phyloP scores from a whole-genome alignment of 2,329 filamentous ascomycete genomes.

The Aspergillus fischeri region DNA sequence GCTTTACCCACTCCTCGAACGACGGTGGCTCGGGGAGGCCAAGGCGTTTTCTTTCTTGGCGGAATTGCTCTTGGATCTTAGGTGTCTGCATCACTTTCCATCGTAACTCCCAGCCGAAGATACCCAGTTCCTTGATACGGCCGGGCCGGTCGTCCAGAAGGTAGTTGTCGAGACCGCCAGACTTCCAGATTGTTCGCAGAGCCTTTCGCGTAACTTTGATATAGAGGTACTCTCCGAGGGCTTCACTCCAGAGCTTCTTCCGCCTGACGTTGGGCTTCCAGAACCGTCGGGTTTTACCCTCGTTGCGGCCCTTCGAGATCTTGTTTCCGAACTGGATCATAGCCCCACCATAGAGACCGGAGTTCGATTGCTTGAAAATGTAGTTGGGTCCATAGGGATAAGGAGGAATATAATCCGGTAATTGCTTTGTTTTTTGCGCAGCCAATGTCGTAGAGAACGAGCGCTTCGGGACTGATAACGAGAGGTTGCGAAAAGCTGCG shows the following conservation, averaged over 20 bases:
- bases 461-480: slow-evolving; percentile 34
- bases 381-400: slow-evolving; percentile 45
- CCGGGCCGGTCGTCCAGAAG: slow-evolving; percentile 73
- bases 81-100: slow-evolving; percentile 85
- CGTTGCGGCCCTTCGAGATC: slow-evolving; percentile 46
- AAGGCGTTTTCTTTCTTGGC: slow-evolving; percentile 59
- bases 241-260: slow-evolving; percentile 45
- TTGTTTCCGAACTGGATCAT: slow-evolving; percentile 49
- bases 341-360: slow-evolving; percentile 45
- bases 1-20: slow-evolving; percentile 42
- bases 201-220: slow-evolving; percentile 45
- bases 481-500: slow-evolving; percentile 37
- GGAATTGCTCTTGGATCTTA: slow-evolving; percentile 62
- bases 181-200: slow-evolving; percentile 65
- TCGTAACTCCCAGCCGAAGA: slow-evolving; percentile 83
- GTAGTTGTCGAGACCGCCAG: slow-evolving; percentile 88
- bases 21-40: slow-evolving; percentile 56
- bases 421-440: slow-evolving; percentile 27
- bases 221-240: slow-evolving; percentile 39
- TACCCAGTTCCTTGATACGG: slow-evolving; percentile 79
- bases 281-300: slow-evolving; percentile 45
- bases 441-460: slow-evolving; percentile 36
- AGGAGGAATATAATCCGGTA: slow-evolving; percentile 39
- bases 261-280: slow-evolving; percentile 49
- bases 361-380: slow-evolving; percentile 44